Evolutionary conservation across 768 basidiomycete genomes (phyloP).

Genomic region (Paxillus rubicundulus): DNA sequence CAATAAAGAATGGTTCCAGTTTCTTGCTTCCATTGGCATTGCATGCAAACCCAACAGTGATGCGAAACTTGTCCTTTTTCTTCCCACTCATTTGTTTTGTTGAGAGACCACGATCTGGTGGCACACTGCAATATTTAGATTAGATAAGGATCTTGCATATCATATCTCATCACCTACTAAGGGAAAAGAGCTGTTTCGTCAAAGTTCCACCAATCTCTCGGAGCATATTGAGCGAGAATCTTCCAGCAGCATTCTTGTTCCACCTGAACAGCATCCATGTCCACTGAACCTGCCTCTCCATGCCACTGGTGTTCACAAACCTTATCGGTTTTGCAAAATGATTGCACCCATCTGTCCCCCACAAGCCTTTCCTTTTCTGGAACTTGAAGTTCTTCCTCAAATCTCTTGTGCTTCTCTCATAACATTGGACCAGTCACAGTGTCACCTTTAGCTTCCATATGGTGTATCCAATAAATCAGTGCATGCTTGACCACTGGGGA

Average conservation of each 20-base stretch:
- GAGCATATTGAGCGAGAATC: slow-evolving; percentile 18
- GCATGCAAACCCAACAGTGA: slow-evolving; percentile 11
- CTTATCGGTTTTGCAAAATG: not conserved
- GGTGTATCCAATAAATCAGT: slow-evolving; percentile 29
- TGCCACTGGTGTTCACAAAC: not conserved
- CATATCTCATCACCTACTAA: slow-evolving; percentile 1
- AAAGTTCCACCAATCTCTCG: slow-evolving; percentile 19
- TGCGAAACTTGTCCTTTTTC: slow-evolving; percentile 16
- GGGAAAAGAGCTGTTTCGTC: slow-evolving; percentile 10
- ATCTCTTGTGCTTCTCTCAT: slow-evolving; percentile 8
- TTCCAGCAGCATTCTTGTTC: slow-evolving; percentile 9
- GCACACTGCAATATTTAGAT: not conserved
- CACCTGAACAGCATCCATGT: not conserved
- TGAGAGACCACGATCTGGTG: slow-evolving; percentile 18
- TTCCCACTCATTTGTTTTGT: slow-evolving; percentile 18
- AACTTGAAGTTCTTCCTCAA: slow-evolving; percentile 26
- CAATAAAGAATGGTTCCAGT: slow-evolving; percentile 33
- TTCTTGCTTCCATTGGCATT: slow-evolving; percentile 30
- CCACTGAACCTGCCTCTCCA: slow-evolving; percentile 13
- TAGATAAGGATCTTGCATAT: not conserved
- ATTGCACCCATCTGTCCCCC: not conserved
- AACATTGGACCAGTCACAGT: slow-evolving; percentile 10
- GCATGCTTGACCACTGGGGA: slow-evolving; percentile 33
- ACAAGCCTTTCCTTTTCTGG: slow-evolving; percentile 21
- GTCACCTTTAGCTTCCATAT: slow-evolving; percentile 28